Evolutionary conservation across 129 eudicot genomes (phyloP), one percentile per base, ranked within the genome.

Genomic region (Saussurea involucrata): DNA sequence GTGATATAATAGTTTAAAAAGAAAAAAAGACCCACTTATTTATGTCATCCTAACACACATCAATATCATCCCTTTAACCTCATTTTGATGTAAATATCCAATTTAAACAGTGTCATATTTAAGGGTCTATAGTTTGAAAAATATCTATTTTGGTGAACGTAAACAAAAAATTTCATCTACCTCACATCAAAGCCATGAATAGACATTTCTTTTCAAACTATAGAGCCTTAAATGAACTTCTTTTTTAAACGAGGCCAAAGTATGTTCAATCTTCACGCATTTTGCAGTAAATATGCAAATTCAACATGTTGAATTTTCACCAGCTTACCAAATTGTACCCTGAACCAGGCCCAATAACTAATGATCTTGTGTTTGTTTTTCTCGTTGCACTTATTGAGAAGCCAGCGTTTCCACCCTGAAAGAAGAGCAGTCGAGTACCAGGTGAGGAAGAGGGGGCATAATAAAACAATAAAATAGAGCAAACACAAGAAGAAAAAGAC

Each of bases 281-380:
- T 46, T 46, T 46, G 18, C 60, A 17, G 60, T 17, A 15, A 49
- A 49, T 53, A n/a, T 53, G 21, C 8, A 53, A 53, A 53, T 53
- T 53, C 61, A 53, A 44, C 42, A 42, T 61, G 44, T 42, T 0
- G 27, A 55, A 32, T 21, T 72, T 37, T 31, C 1, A 42, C 53
- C 7, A 53, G 32, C 92, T 87, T 87, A 94, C 97, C 96, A 83
- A 81, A 79, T 91, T 91, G 90, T 94, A 94, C 70, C 98, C 98
- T 25, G 93, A 73, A 31, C 98, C 98, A 80, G 97, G 96, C 74
- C 98, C 98, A 69, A 91, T 94, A 66, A 91, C 76, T 76, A 94
- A 83, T 13, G 98, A 93, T 34, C 69, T 44, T 8, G 79, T 71
- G 36, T 83, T 87, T 13, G 88, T 74, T 49, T 86, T 71, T 73